Conservation (phyloP, 2,329 filamentous ascomycete genomes). For the Aschersonia sp. region DNA sequence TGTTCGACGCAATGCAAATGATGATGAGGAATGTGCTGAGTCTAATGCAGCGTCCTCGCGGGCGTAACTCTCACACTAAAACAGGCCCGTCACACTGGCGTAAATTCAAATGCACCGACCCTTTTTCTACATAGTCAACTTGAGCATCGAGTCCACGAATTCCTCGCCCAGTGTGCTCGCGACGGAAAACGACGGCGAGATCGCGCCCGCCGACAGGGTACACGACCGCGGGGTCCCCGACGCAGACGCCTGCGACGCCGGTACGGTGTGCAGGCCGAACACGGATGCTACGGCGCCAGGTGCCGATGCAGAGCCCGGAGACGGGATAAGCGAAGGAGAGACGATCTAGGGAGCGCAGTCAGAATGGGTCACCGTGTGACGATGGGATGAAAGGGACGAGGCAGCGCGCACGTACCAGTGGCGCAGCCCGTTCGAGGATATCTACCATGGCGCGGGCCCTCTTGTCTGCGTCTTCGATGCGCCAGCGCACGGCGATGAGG, state of each 20-base stretch:
- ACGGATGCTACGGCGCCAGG: background rate
- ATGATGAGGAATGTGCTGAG: no score
- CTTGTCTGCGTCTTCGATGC: slow-evolving; percentile 41
- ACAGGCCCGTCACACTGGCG: background rate
- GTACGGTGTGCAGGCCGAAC: background rate
- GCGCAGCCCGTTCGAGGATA: slow-evolving; percentile 27
- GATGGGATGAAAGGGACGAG: background rate
- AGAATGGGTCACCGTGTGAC: no score
- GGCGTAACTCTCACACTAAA: background rate
- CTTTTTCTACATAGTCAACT: background rate
- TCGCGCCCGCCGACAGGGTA: background rate
- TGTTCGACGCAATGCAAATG: no score
- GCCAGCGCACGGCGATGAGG: slow-evolving; percentile 43
- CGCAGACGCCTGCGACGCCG: background rate
- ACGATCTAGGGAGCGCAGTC: no score
- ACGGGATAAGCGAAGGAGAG: background rate
- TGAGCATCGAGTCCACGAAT: background rate
- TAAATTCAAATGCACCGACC: background rate
- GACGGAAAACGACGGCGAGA: background rate
- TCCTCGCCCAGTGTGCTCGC: background rate
- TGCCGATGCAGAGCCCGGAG: background rate
- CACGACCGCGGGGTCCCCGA: no score
- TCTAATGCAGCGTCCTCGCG: no score
- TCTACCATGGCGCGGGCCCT: slow-evolving; percentile 27
- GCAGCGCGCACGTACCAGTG: slow-evolving; percentile 7